phyloP scores from a whole-genome alignment of 2,329 filamentous ascomycete genomes.

The Emergomyces pasteurianus region DNA sequence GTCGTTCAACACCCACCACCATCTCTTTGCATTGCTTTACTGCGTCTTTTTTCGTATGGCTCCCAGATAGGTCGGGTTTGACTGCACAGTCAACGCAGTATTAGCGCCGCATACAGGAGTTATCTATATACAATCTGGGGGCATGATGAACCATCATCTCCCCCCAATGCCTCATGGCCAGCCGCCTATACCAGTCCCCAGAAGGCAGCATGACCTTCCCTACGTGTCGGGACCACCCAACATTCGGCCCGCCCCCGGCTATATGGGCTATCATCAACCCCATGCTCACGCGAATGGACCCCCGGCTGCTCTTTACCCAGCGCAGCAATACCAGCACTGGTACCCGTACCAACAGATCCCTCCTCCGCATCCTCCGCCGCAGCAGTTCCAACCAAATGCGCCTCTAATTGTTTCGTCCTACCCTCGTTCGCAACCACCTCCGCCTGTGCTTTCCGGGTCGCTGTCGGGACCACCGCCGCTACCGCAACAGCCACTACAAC shows the following conservation, averaged over 20 bases:
- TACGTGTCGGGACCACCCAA: conserved; percentile 36
- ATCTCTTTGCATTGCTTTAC: conserved; percentile 10
- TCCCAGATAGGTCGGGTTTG: conserved; percentile 30
- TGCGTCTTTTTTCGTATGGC: conserved; percentile 26
- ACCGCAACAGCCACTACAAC: conserved; percentile 8
- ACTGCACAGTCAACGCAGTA: conserved; percentile 26
- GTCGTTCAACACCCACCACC: conserved; percentile 12
- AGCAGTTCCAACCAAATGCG: conserved; percentile 29
- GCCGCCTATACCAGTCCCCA: conserved; percentile 39
- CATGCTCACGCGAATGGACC: conserved; percentile 42
- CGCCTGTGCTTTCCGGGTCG: conserved; percentile 21
- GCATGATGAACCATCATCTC: conserved; percentile 36
- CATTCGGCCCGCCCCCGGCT: conserved; percentile 46
- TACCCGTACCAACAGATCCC: conserved; percentile 30
- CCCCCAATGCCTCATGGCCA: conserved; percentile 36
- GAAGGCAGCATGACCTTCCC: conserved; percentile 35
- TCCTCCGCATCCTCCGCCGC: conserved; percentile 30
- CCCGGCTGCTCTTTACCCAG: conserved; percentile 32
- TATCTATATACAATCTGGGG: conserved; percentile 11
- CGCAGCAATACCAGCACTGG: conserved; percentile 34
- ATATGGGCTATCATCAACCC: conserved; percentile 45
- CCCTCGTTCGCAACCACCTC: conserved; percentile 30
- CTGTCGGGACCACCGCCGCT: conserved; percentile 12
- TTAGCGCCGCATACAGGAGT: conserved; percentile 10
- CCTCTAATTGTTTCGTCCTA: conserved; percentile 35